Evolutionary conservation across 306 rosid genomes (phyloP), one percentile per base, ranked within the genome.

Genomic region (Sicyos edulis): DNA sequence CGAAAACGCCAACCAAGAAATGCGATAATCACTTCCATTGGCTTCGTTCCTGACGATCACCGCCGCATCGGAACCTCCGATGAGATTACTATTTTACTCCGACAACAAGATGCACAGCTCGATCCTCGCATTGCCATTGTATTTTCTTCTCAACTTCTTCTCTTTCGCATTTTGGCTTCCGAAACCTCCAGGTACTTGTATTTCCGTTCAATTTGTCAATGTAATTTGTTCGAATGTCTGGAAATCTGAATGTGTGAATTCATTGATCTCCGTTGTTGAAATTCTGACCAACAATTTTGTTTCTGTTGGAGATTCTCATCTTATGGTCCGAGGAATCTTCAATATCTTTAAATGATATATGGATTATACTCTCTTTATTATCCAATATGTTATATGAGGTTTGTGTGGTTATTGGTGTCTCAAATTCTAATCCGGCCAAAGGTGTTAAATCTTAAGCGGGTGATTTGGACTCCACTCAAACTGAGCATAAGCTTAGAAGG

Each of bases 11-110:
- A 42, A 26, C n/a, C n/a, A 26, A 49, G 10, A 75, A 42, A 60
- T 60, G 73, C 49, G 49, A 26, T 1, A 26, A 26, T 26, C 29
- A 26, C 29, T 26, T 26, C 12, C 70, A 20, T 10, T 6, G 50
- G 17, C 54, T 74, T 73, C n/a, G 84, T 24, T 16, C 26, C 14
- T 34, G 85, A 82, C 88, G 78, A 75, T 55, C 14, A 42, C 50
- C 63, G 12, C 50, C 10, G 0, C 83, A 71, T 87, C 8, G 83
- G n/a, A 1, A 24, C 67, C 29, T 73, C 84, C 85, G 75, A 73
- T 67, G 76, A 72, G 54, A 57, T 54, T 20, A 34, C 76, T 34
- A 72, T 56, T 56, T 54, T 26, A 45, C 50, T 42, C n/a, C 12
- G 34, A 19, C 17, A 15, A 4, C 49, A 71, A 34, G 16, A 51